These are phyloP conservation scores for Tylopilus sp. DNA, from an alignment of 1,284 basidiomycete species.

Conservation along the genomic window DNA sequence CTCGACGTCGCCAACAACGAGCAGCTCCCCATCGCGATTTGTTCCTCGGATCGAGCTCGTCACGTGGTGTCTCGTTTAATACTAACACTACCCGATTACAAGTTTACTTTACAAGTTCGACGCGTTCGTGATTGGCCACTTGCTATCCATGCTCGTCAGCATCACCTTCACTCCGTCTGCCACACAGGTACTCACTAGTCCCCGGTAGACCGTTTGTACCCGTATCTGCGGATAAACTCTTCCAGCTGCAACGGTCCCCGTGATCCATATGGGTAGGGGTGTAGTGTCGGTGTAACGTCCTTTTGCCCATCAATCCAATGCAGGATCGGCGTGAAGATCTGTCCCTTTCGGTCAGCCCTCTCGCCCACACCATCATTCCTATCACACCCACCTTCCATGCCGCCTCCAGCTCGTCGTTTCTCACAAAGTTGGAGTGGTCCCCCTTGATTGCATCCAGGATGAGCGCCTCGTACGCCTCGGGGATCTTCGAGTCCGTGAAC, in stretches of 20 bases:
- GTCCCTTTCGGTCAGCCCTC: conserved; percentile 11
- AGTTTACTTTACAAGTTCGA: conserved; percentile 17
- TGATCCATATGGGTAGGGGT: conserved; percentile 85
- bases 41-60: conserved; percentile 25
- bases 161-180: neutral
- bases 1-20: conserved; percentile 21
- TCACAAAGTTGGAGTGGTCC: conserved; percentile 90
- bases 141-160: conserved; percentile 15
- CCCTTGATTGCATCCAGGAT: conserved; percentile 88
- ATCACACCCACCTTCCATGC: conserved; percentile 79
- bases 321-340: conserved; percentile 93
- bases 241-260: conserved; percentile 87
- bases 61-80: too few species aligned
- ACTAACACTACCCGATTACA: too few species aligned
- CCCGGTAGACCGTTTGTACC: conserved; percentile 66
- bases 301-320: conserved; percentile 86
- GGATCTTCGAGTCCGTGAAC: conserved; percentile 84
- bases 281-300: conserved; percentile 60
- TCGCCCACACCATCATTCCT: conserved; percentile 2
- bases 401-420: conserved; percentile 91
- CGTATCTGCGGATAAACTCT: conserved; percentile 70
- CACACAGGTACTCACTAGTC: conserved; percentile 60
- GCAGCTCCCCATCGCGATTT: conserved; percentile 25
- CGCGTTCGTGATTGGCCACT: conserved; percentile 25
- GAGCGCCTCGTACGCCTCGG: conserved; percentile 91